Evolutionary conservation across 2,329 filamentous ascomycete genomes (phyloP).

Genomic region (Cladosporium velox): DNA sequence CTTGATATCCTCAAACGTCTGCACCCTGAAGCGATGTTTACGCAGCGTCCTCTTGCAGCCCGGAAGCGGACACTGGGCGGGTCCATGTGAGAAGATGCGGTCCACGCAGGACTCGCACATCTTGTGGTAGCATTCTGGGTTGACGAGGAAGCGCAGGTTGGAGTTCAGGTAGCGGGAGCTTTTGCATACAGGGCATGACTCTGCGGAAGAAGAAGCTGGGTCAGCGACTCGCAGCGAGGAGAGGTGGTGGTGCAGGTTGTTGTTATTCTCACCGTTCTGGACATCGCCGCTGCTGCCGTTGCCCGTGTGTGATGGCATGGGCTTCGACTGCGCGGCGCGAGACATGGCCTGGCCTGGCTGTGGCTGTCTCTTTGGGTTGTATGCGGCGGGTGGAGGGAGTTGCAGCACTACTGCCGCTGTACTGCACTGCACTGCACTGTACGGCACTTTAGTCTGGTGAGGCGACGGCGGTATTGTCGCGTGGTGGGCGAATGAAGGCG

Average conservation of each 20-base stretch:
- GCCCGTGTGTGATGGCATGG: constrained; percentile 29
- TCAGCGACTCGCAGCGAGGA: constrained; percentile 25
- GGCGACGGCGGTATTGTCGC: constrained; percentile 19
- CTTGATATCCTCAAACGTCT: constrained; percentile 85
- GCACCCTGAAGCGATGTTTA: constrained; percentile 77
- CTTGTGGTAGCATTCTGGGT: constrained; percentile 97
- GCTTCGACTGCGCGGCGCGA: constrained; percentile 34
- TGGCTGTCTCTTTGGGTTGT: background rate
- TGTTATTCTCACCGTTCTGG: constrained; percentile 36
- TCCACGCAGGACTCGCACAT: constrained; percentile 98
- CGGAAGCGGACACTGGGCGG: constrained; percentile 87
- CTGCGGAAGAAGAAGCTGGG: constrained; percentile 40
- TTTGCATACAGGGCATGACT: constrained; percentile 97
- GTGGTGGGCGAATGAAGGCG: constrained; percentile 10
- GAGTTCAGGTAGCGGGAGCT: constrained; percentile 93
- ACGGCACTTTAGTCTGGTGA: background rate
- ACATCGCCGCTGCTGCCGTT: constrained; percentile 22
- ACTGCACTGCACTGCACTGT: background rate
- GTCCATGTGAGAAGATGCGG: constrained; percentile 88
- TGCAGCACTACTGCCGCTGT: background rate
- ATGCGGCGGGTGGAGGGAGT: background rate
- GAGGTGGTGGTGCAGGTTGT: constrained; percentile 13
- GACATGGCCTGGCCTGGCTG: constrained; percentile 34
- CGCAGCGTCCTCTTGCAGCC: constrained; percentile 85
- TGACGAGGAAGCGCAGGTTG: constrained; percentile 92